Base-by-base conservation (phyloP, 192 early-diverging fungal species). In the Umbelopsis vinacea region DNA sequence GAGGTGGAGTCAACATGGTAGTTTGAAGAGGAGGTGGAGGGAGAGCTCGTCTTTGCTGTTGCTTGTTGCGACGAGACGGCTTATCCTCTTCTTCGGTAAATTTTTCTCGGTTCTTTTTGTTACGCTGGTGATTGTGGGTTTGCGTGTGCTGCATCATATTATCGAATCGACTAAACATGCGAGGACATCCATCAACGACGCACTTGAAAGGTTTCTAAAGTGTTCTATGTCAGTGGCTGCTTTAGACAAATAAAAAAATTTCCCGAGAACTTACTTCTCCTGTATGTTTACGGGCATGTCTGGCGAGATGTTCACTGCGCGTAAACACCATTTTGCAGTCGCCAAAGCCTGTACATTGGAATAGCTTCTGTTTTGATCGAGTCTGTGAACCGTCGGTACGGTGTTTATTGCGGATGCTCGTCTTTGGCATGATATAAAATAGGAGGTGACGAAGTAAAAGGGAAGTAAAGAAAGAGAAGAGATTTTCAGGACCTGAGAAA, bases 61-160 rank as follows among this genome's bases (percentile, higher is more conserved):
- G 57, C 35, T 63, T 63, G 26, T 63, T 63, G 26, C 54, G 54
- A 17, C 26, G 29, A 63, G 29, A 17, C 7, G 12, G 10, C 12
- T 35, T 29, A 37, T 0, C 15, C 33, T 37, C 14, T 7, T 50
- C 19, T 50, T 63, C 57, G 57, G 57, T 63, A 63, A 63, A 63
- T 63, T 63, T 63, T 63, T 63, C 57, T 63, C 57, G 57, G 57
- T 63, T 63, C 57, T 63, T 63, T 63, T 63, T 63, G 57, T 29
- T 33, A 29, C 80, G 76, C 46, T 80, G 54, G 45, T 72, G 79
- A 73, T 54, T 67, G n/a, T 92, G 91, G 40, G 89, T 92, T 50
- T 90, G 89, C 11, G 90, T 90, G 55, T 92, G 91, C 72, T 92
- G 91, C 82, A 92, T 90, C 91, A 92, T 92, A 68, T 92, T 92